phyloP scores from a whole-genome alignment of 2,329 filamentous ascomycete genomes.

The Botrytis porri region DNA sequence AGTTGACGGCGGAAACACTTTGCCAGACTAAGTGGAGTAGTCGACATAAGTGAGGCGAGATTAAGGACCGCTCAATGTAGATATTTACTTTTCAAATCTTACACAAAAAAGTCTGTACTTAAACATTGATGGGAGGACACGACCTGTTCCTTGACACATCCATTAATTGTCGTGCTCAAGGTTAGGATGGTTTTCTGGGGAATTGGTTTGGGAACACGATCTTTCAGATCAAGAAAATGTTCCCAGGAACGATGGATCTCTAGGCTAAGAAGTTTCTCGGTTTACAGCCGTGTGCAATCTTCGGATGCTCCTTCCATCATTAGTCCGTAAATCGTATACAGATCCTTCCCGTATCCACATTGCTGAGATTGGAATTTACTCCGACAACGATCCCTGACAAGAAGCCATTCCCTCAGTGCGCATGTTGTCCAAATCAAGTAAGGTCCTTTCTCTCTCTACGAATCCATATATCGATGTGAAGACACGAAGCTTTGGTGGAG shows the following conservation, averaged over 20 bases:
- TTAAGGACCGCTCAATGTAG: slow-evolving; percentile 30
- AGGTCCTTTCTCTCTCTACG: neutral
- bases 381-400: neutral
- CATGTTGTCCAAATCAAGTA: neutral
- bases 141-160: neutral
- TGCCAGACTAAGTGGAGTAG: slow-evolving; percentile 26
- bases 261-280: neutral
- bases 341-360: neutral
- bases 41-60: slow-evolving; percentile 26
- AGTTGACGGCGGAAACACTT: slow-evolving; percentile 26
- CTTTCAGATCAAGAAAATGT: neutral
- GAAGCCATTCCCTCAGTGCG: neutral
- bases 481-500: slow-evolving; percentile 9
- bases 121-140: neutral
- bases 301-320: neutral
- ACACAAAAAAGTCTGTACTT: slow-evolving; percentile 2
- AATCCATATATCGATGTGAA: neutral
- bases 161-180: neutral
- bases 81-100: slow-evolving; percentile 27
- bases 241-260: neutral
- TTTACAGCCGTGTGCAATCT: neutral
- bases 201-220: neutral
- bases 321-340: no score
- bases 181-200: neutral
- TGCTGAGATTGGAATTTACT: neutral